Evolutionary conservation across 306 rosid species (phyloP).

Genomic region (Abrus pulchellus): DNA sequence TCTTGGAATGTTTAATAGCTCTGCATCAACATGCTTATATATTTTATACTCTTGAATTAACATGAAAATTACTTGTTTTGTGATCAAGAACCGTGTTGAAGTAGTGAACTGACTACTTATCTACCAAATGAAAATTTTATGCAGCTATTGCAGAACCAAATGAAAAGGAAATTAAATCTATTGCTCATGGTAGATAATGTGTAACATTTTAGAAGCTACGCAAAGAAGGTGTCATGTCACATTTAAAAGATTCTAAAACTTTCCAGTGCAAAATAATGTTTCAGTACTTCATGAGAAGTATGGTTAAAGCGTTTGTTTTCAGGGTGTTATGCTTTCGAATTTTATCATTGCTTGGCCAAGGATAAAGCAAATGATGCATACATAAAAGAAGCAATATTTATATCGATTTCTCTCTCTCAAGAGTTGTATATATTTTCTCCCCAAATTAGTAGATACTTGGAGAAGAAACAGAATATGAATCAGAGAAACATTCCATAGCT

Average conservation of each 20-base stretch:
- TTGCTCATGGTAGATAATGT: background rate
- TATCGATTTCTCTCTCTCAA: background rate
- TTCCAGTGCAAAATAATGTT: background rate
- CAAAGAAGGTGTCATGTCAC: conserved; percentile 1
- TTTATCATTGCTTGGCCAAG: background rate
- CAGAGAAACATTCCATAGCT: background rate
- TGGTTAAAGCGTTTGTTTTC: background rate
- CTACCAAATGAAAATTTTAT: background rate
- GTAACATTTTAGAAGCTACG: conserved; percentile 25
- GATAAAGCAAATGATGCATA: background rate
- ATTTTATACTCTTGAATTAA: background rate
- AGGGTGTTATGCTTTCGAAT: background rate
- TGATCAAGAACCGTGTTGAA: background rate
- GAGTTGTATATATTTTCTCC: background rate
- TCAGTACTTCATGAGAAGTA: conserved; percentile 17
- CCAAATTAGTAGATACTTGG: background rate
- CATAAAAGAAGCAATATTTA: background rate
- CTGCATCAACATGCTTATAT: conserved; percentile 14
- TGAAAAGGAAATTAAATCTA: background rate
- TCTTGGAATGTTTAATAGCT: conserved; percentile 20
- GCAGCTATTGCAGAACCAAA: background rate
- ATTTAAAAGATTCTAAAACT: background rate
- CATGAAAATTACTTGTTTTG: background rate
- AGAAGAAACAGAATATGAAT: background rate
- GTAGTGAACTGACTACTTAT: conserved; percentile 15